These are phyloP conservation scores for Candida ulmi DNA, from an alignment of 805 yeast species.

Conservation along the genomic window DNA sequence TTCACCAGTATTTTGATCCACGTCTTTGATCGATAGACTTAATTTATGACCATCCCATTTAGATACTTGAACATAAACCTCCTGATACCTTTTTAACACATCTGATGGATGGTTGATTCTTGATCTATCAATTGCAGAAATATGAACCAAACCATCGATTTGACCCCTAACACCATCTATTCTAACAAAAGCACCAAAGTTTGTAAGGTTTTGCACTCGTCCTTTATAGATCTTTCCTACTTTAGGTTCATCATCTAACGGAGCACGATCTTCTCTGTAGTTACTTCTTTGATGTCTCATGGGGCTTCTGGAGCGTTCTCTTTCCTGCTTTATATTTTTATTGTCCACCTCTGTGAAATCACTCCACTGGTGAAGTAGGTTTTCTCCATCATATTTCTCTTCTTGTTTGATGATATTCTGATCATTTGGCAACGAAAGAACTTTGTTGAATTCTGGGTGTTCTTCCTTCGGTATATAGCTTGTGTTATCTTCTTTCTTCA, in stretches of 20 bases:
- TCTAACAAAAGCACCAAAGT: conserved; percentile 76
- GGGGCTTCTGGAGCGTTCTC: conserved; percentile 5
- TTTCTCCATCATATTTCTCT: conserved; percentile 11
- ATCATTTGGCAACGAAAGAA: conserved; percentile 17
- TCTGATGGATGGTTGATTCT: conserved; percentile 57
- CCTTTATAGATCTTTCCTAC: conserved; percentile 55
- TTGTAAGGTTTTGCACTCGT: conserved; percentile 47
- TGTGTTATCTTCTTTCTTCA: conserved; percentile 6
- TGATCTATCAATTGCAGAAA: conserved; percentile 55
- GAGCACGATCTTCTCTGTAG: conserved; percentile 11
- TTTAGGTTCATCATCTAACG: conserved; percentile 25
- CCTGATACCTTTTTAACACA: conserved; percentile 48
- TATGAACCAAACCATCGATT: conserved; percentile 67
- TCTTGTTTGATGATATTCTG: conserved; percentile 13
- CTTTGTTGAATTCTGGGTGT: conserved; percentile 13
- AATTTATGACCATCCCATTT: conserved; percentile 43
- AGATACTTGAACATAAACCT: conserved; percentile 58
- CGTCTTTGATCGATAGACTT: conserved; percentile 60
- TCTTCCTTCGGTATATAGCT: conserved; percentile 20
- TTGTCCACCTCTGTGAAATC: conserved; percentile 20
- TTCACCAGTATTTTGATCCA: conserved; percentile 67
- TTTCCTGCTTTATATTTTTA: conserved; percentile 1
- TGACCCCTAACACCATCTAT: conserved; percentile 33
- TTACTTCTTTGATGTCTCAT: conserved; percentile 4
- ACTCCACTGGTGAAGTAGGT: conserved; percentile 11